Evolutionary conservation across 306 rosid genomes (phyloP), one percentile per base, ranked within the genome.

Genomic region (Quercus dentata): DNA sequence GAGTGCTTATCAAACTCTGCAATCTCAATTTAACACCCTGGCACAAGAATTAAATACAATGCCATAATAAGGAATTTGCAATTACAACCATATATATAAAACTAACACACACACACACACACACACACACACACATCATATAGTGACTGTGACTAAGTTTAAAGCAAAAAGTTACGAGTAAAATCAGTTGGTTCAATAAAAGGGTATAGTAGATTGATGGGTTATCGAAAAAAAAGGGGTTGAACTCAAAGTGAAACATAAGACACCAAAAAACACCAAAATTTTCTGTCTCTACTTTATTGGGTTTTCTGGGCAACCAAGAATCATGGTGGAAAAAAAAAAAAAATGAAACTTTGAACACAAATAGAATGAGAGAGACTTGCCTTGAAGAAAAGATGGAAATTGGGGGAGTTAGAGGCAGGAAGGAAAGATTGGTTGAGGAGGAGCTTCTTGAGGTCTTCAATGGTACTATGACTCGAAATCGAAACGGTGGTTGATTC

Each of bases 341-440:
- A 0, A 38, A 41, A 8, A 41, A 2, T 41, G 46, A 41, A 41
- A 41, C 46, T 7, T 8, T 41, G 46, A 41, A 41, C 46, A 41
- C 46, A 41, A 41, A 41, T 8, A 41, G 46, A 41, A 2, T n/a
- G 6, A n/a, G 44, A 13, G 65, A 1, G 59, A 62, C 0, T 75
- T 87, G 56, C 98, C 99, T 89, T 89, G 81, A 82, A 88, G 56
- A 91, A 95, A n/a, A 90, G 91, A 84, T 95, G 98, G 71, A 95
- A 95, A 86, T 85, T 85, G 83, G 92, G 87, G 82, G 86, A 85
- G 58, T 30, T 64, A 41, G 86, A 73, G 84, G 92, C 94, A 25
- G 92, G 87, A 54, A 90, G 80, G 85, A 95, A 92, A 3, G 78
- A 79, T 21, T 51, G 91, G 68, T 55, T 38, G 86, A 95, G 97